Evolutionary conservation across 768 basidiomycete species (phyloP).

Genomic region (Suillus luteus): DNA sequence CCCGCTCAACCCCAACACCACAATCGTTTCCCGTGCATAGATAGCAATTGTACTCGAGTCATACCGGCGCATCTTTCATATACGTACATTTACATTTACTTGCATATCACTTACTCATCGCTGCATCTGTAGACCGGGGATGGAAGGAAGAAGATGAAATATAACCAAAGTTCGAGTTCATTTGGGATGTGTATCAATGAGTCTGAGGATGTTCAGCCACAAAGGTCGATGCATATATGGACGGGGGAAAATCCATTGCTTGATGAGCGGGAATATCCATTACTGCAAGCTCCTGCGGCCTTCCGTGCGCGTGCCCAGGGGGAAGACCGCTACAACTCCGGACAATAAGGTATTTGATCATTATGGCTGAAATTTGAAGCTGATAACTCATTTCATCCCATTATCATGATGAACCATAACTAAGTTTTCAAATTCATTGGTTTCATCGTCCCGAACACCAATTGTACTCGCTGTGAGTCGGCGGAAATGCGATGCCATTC

Average conservation of each 20-base stretch:
- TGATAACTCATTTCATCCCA: background rate
- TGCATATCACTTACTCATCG: slow-evolving; percentile 6
- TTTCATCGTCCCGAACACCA: background rate
- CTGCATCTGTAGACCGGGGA: background rate
- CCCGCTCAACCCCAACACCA: background rate
- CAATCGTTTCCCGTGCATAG: slow-evolving; percentile 1
- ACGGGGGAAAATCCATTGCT: background rate
- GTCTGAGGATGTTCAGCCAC: background rate
- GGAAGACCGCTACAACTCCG: background rate
- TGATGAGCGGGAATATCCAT: no score
- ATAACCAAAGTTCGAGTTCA: background rate
- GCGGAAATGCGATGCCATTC: background rate
- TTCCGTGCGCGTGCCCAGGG: background rate
- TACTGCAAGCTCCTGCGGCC: background rate
- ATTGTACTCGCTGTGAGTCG: background rate
- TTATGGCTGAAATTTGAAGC: background rate
- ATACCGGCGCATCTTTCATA: slow-evolving; percentile 6
- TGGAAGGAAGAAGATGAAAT: slow-evolving; percentile 6
- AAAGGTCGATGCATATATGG: background rate
- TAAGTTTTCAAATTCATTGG: slow-evolving; percentile 1
- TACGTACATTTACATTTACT: slow-evolving; percentile 8
- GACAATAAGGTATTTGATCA: background rate
- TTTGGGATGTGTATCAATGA: background rate
- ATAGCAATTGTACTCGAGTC: slow-evolving; percentile 9
- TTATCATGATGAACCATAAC: background rate